Base-by-base conservation (phyloP, 306 rosid genomes). In the Hippophae gyantsensis region DNA sequence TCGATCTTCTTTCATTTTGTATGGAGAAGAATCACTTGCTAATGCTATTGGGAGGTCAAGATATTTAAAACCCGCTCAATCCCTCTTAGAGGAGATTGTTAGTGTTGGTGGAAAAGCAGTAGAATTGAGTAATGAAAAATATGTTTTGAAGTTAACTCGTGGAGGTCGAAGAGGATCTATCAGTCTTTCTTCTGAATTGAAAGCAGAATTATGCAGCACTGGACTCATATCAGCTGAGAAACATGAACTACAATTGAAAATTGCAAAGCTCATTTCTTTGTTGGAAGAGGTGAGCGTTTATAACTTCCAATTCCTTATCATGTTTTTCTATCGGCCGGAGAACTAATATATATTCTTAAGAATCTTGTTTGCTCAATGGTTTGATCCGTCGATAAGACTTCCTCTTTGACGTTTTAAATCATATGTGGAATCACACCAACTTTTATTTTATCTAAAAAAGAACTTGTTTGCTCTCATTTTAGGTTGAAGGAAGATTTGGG, bases 401-500 rank as follows among this genome's bases (percentile, higher is more conserved):
- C 0, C 38, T 32, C 4, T 32, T 4, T 5, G 7, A 12, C 53
- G 8, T 49, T 0, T 49, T 7, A 49, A 13, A 0, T 12, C 14
- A 12, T 7, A 2, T 49, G 6, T 3, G 1, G 2, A 11, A 48
- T 11, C 10, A 8, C 13, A 11, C 12, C 13, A 11, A 11, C 6
- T 5, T 6, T 48, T 48, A 14, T 18, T 18, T 18, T 18, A 18
- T 18, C 23, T 18, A 48, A 49, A 49, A 12, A 14, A 13, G 6
- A 9, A 42, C 13, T 43, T 32, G 56, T 60, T 1, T 50, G 55
- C 5, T 32, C 14, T 51, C 50, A 62, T 74, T 76, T 63, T 77
- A 88, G 96, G 94, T 84, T 26, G 96, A 88, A 65, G 66, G 74
- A 7, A 76, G 94, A 68, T 74, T 72, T 44, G 94, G 82, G 73